Percentiles rank a stretch among this genome's conserved stretches.
phyloP scores from a whole-genome alignment of 768 basidiomycete genomes.

The Ramaria sp. region DNA sequence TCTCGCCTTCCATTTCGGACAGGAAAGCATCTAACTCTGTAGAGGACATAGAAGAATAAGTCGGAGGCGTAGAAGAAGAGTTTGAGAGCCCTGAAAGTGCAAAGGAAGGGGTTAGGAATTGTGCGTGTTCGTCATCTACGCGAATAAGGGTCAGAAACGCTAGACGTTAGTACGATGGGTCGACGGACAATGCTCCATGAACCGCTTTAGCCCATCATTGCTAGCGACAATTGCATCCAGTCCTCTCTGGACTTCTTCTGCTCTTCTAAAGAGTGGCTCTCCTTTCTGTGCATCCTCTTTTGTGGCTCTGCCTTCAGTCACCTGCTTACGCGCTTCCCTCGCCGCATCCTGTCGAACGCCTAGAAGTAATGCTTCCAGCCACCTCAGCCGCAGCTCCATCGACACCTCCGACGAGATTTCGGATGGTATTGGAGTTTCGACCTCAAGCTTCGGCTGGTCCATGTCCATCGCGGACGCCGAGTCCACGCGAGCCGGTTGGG shows the following conservation, averaged over 20 bases:
- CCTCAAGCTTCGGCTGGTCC: slow-evolving; percentile 1
- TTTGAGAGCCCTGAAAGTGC: slow-evolving; percentile 52
- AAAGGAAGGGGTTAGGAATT: slow-evolving; percentile 64
- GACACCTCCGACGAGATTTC: slow-evolving; percentile 58
- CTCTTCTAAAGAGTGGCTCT: slow-evolving; percentile 42
- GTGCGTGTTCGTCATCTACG: slow-evolving; percentile 68
- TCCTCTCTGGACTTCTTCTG: slow-evolving; percentile 48
- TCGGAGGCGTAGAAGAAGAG: slow-evolving; percentile 27
- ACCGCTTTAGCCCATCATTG: slow-evolving; percentile 63
- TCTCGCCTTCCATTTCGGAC: slow-evolving; percentile 73
- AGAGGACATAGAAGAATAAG: slow-evolving; percentile 55
- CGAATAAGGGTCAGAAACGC: not conserved
- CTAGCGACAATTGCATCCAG: slow-evolving; percentile 48
- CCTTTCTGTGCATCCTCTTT: slow-evolving; percentile 24
- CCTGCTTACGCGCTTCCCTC: slow-evolving; percentile 24
- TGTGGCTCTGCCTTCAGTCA: slow-evolving; percentile 28
- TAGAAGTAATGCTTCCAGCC: slow-evolving; percentile 68
- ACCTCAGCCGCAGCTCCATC: slow-evolving; percentile 63
- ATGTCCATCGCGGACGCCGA: slow-evolving; percentile 11
- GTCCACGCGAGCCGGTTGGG: slow-evolving; percentile 21
- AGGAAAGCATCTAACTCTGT: slow-evolving; percentile 63
- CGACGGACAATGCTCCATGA: slow-evolving; percentile 62
- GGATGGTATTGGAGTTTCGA: slow-evolving; percentile 15
- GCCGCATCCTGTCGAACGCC: slow-evolving; percentile 43
- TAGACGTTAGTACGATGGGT: not conserved